Evolutionary conservation across 2,329 filamentous ascomycete species (phyloP).

Genomic region (Diaporthe citri): DNA sequence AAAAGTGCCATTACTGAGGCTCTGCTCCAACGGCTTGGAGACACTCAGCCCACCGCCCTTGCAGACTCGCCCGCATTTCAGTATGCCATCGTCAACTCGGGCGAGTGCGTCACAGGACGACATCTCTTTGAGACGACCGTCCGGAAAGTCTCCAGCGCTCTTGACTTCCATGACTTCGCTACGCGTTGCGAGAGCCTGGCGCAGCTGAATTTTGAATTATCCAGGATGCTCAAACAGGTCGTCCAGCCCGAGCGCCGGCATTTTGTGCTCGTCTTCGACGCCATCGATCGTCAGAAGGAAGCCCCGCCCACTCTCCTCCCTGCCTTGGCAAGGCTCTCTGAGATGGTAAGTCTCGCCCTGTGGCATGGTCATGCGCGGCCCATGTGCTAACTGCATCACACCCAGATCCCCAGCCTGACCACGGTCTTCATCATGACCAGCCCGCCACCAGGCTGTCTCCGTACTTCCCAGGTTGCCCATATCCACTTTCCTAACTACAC

Average conservation of each 20-base stretch:
- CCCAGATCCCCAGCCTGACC: constrained; percentile 81
- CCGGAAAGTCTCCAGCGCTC: constrained; percentile 67
- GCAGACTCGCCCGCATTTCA: constrained; percentile 65
- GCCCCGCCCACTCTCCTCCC: constrained; percentile 82
- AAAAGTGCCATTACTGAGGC: constrained; percentile 80
- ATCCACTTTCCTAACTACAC: constrained; percentile 88
- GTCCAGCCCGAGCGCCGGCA: constrained; percentile 58
- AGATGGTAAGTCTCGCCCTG: constrained; percentile 70
- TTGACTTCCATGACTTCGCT: constrained; percentile 51
- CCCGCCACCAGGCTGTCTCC: constrained; percentile 77
- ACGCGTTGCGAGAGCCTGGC: constrained; percentile 83
- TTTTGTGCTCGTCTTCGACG: constrained; percentile 89
- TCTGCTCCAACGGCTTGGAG: constrained; percentile 66
- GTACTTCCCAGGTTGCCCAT: constrained; percentile 78
- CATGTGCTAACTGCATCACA: constrained; percentile 30
- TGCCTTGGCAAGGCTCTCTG: constrained; percentile 83
- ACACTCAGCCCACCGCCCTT: constrained; percentile 56
- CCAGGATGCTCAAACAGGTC: constrained; percentile 68
- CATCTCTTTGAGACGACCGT: constrained; percentile 82
- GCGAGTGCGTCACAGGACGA: constrained; percentile 82
- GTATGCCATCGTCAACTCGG: constrained; percentile 75
- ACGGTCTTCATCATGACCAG: constrained; percentile 82
- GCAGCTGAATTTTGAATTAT: constrained; percentile 79
- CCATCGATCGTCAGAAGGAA: constrained; percentile 86
- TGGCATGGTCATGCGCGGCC: neutral